phyloP scores from a whole-genome alignment of 495 filamentous ascomycete species.

The Pseudevernia furfuracea region DNA sequence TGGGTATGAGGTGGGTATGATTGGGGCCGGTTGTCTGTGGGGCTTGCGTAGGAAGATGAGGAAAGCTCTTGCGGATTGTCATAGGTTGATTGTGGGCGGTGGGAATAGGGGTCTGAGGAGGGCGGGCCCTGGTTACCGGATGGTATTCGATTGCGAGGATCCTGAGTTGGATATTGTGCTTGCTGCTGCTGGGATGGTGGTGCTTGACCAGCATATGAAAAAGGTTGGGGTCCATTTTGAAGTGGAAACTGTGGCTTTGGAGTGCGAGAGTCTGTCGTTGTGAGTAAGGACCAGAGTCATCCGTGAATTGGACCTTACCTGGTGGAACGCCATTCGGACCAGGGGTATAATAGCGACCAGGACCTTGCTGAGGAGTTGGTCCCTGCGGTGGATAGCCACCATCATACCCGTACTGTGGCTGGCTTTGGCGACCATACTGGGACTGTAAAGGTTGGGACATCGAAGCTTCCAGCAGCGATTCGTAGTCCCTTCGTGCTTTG shows the following conservation, averaged over 20 bases:
- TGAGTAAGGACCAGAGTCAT: background rate
- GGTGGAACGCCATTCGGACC: slow-evolving; percentile 28
- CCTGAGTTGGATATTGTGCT: slow-evolving; percentile 35
- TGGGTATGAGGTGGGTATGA: slow-evolving; percentile 36
- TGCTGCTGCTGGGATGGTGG: slow-evolving; percentile 34
- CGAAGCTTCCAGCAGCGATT: slow-evolving; percentile 87
- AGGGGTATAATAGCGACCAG: slow-evolving; percentile 65
- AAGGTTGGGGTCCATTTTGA: slow-evolving; percentile 33
- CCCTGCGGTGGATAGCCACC: slow-evolving; percentile 42
- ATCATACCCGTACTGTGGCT: slow-evolving; percentile 57
- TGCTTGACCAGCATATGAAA: slow-evolving; percentile 31
- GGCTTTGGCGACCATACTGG: slow-evolving; percentile 56
- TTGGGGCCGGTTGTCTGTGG: slow-evolving; percentile 50
- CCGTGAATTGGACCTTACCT: background rate
- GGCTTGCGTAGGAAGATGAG: slow-evolving; percentile 77
- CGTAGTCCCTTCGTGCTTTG: slow-evolving; percentile 94
- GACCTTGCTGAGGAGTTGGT: slow-evolving; percentile 51
- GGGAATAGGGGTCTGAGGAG: slow-evolving; percentile 36
- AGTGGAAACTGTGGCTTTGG: slow-evolving; percentile 27
- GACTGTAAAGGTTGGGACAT: slow-evolving; percentile 83
- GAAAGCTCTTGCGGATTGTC: slow-evolving; percentile 76
- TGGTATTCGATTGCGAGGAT: slow-evolving; percentile 38
- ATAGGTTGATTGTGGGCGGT: slow-evolving; percentile 64
- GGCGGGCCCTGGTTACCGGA: slow-evolving; percentile 34
- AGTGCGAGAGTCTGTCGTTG: slow-evolving; percentile 18